A percentile compares a stretch with the other conserved stretches of the same genome.
Conservation (phyloP, 1,284 basidiomycete species). For the Heterobasidion irregulare region DNA sequence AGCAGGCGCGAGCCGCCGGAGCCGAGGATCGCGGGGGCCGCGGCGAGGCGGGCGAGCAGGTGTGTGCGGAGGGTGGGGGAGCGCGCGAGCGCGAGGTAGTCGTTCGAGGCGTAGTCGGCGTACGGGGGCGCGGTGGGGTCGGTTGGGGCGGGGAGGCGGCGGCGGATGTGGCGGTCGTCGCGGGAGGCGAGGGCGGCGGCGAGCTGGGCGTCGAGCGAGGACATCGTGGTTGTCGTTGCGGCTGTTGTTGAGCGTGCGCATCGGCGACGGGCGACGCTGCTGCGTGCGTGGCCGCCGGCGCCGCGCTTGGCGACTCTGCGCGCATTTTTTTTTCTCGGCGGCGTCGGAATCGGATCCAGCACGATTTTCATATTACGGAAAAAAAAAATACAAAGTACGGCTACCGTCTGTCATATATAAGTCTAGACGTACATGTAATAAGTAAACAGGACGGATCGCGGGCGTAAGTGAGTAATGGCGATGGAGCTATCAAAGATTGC, state of each 20-base stretch:
- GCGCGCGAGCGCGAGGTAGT: slow-evolving; percentile 83
- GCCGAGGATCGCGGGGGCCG: slow-evolving; percentile 64
- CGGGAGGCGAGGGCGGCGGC: slow-evolving; percentile 49
- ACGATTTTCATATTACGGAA: no score
- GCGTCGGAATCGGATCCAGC: no score
- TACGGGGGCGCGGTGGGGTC: slow-evolving; percentile 26
- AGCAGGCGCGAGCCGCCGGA: slow-evolving; percentile 87
- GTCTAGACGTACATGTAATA: no score
- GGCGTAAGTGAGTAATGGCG: no score
- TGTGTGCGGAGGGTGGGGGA: slow-evolving; percentile 46
- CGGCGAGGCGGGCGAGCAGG: slow-evolving; percentile 49
- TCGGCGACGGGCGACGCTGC: neutral
- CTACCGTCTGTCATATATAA: no score
- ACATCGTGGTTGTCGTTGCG: neutral
- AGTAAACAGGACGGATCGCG: no score
- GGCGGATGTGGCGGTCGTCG: slow-evolving; percentile 52
- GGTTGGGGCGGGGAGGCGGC: slow-evolving; percentile 45
- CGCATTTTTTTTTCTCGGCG: no score
- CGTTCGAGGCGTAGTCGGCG: slow-evolving; percentile 87
- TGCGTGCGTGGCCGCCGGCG: no score
- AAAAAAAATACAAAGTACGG: no score
- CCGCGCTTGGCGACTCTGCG: no score
- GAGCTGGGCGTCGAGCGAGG: slow-evolving; percentile 28
- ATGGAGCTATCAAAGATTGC: no score
- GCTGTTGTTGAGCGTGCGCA: neutral